These are phyloP conservation scores for Tripterygium wilfordii DNA, from an alignment of 177 flowering plant species.

Conservation along the genomic window DNA sequence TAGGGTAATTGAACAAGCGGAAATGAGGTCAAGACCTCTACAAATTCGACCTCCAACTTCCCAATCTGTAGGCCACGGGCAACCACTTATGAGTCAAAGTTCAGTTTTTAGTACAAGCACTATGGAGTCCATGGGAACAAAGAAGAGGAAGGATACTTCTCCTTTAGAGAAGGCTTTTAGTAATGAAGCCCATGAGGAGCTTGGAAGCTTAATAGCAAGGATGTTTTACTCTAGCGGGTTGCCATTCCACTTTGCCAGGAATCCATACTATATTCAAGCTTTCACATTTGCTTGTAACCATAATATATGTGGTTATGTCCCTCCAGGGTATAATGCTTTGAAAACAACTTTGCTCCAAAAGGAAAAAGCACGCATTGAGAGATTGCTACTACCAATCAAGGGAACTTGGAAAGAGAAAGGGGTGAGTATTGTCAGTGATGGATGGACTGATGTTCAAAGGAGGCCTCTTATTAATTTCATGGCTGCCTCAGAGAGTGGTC, in stretches of 20 bases:
- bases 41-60: too few species aligned
- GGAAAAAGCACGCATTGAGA: background rate
- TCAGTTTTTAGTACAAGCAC: too few species aligned
- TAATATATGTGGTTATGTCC: background rate
- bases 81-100: too few species aligned
- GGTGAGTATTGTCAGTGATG: background rate
- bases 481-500: constrained; percentile 9
- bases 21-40: too few species aligned
- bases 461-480: background rate
- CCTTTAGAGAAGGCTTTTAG: too few species aligned
- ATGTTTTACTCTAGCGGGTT: too few species aligned
- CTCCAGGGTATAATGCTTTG: background rate
- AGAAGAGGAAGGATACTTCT: too few species aligned
- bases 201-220: too few species aligned
- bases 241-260: background rate
- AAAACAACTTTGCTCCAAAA: background rate
- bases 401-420: background rate
- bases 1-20: too few species aligned
- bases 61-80: too few species aligned
- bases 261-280: background rate
- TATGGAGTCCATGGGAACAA: too few species aligned
- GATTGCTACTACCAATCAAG: background rate
- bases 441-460: background rate
- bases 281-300: background rate
- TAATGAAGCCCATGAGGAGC: too few species aligned